Percentiles rank a stretch among this genome's conserved stretches.
Conservation (phyloP, 1,284 basidiomycete species). For the Meripilus lineatus region DNA sequence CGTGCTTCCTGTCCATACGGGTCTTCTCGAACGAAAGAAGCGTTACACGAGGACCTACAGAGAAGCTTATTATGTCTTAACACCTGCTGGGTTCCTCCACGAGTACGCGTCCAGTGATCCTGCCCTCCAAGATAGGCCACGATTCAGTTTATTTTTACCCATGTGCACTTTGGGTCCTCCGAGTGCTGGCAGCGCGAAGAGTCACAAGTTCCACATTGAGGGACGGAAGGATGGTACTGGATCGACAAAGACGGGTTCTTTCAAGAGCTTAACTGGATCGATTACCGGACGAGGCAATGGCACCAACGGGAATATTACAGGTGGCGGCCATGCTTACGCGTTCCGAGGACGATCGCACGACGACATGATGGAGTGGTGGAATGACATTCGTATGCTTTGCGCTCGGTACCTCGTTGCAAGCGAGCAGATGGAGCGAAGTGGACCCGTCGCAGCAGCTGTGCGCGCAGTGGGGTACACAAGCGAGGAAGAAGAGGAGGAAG, state of each 20-base stretch:
- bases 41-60: constrained; percentile 90
- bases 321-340: constrained; percentile 74
- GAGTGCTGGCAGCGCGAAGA: constrained; percentile 63
- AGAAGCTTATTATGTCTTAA: constrained; percentile 91
- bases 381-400: constrained; percentile 95
- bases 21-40: constrained; percentile 95
- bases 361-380: constrained; percentile 99
- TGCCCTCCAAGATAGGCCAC: constrained; percentile 58
- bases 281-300: constrained; percentile 20
- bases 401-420: constrained; percentile 94
- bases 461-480: constrained; percentile 83
- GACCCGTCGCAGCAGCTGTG: constrained; percentile 92
- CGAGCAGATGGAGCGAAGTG: constrained; percentile 90
- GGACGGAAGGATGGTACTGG: constrained; percentile 82
- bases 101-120: constrained; percentile 86
- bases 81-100: constrained; percentile 94
- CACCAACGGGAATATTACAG: constrained; percentile 15
- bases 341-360: constrained; percentile 90
- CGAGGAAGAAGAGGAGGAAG: constrained; percentile 70
- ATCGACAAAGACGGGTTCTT: constrained; percentile 49
- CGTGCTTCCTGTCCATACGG: constrained; percentile 86
- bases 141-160: constrained; percentile 91
- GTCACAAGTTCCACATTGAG: constrained; percentile 98
- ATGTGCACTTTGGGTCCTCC: constrained; percentile 95
- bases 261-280: constrained; percentile 35